phyloP scores from a whole-genome alignment of 2,329 filamentous ascomycete genomes.

The Cladosporium halotolerans region DNA sequence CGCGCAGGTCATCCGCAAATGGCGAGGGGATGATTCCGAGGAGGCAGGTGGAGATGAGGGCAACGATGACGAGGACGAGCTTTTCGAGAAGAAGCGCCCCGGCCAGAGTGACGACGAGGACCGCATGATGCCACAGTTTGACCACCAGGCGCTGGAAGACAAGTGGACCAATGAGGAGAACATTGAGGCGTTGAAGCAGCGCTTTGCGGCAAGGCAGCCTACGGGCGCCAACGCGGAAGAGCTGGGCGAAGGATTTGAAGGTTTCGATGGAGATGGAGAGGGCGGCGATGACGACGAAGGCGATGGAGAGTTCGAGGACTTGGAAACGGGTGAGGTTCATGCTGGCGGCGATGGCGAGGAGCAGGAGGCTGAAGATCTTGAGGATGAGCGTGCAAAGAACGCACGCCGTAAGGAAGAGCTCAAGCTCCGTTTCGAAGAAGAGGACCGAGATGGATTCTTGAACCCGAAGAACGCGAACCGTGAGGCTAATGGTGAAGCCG shows the following conservation, averaged over 20 bases:
- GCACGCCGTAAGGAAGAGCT: constrained; percentile 90
- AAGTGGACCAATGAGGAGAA: constrained; percentile 82
- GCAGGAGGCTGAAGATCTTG: constrained; percentile 52
- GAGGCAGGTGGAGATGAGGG: constrained; percentile 51
- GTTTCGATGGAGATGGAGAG: constrained; percentile 31
- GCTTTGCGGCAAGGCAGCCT: constrained; percentile 68
- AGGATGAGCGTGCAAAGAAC: constrained; percentile 84
- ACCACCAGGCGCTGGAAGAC: constrained; percentile 72
- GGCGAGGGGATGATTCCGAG: constrained; percentile 62
- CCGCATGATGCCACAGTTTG: constrained; percentile 67
- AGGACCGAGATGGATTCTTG: constrained; percentile 91
- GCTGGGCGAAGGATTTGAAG: constrained; percentile 44
- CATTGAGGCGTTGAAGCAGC: constrained; percentile 64
- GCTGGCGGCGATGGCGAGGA: constrained; percentile 36
- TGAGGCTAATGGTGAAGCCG: constrained; percentile 56
- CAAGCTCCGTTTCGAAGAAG: constrained; percentile 89
- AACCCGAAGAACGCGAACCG: constrained; percentile 79
- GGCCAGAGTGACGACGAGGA: constrained; percentile 56
- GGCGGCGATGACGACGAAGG: constrained; percentile 60
- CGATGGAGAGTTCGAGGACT: constrained; percentile 77
- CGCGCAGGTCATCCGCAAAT: constrained; percentile 67
- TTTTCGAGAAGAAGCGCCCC: constrained; percentile 54
- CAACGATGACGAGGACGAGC: constrained; percentile 55
- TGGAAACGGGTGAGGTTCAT: constrained; percentile 67
- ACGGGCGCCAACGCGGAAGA: constrained; percentile 42